A percentile compares a stretch with the other conserved stretches of the same genome.
Evolutionary conservation across 2,329 filamentous ascomycete species (phyloP).

Genomic region (Fusarium globosum): DNA sequence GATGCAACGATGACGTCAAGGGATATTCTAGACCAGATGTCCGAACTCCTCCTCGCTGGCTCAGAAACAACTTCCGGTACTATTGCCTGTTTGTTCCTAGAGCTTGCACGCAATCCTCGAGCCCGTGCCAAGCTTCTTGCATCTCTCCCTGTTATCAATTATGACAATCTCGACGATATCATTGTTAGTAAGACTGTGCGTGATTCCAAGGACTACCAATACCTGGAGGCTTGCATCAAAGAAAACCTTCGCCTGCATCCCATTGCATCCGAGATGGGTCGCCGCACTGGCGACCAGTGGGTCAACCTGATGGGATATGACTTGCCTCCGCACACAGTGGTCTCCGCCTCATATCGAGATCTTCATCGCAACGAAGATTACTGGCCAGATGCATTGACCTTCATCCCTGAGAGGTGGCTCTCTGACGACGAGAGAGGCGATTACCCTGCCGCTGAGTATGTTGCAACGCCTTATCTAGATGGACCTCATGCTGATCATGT

Average conservation of each 20-base stretch:
- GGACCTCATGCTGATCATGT: accelerated
- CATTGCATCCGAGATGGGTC: neutral
- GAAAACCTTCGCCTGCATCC: neutral
- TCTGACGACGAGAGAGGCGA: neutral
- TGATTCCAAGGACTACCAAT: neutral
- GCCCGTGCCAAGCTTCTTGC: neutral
- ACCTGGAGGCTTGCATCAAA: neutral
- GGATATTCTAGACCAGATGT: neutral
- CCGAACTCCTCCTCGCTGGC: neutral
- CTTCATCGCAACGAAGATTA: neutral
- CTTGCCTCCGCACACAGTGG: neutral
- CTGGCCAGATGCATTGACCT: neutral
- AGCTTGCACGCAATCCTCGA: neutral
- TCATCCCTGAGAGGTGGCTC: neutral
- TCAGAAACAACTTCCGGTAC: neutral
- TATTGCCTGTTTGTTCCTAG: neutral
- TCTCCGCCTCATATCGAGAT: neutral
- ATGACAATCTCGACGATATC: neutral
- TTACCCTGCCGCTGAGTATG: neutral
- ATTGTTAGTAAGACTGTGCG: neutral
- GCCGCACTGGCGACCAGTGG: neutral
- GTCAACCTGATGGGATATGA: neutral
- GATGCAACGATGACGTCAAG: neutral
- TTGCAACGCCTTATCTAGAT: no score
- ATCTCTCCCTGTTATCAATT: neutral